Evolutionary conservation across 2,329 filamentous ascomycete genomes (phyloP).

Genomic region (Sclerotinia minor): DNA sequence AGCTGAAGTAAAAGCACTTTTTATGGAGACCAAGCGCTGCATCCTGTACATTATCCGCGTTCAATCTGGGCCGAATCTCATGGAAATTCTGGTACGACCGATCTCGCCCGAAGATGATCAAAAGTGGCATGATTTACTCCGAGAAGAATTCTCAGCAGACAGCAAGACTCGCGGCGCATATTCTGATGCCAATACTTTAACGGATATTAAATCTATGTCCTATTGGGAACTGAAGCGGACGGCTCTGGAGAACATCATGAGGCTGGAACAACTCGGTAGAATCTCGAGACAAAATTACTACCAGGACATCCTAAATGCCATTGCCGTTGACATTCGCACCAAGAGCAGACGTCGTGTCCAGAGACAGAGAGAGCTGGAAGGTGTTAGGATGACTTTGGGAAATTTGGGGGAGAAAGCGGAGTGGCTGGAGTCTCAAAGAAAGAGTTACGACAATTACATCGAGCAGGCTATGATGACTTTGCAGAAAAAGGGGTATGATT

Average conservation of each 20-base stretch:
- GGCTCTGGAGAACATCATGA: conserved; percentile 90
- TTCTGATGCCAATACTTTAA: conserved; percentile 77
- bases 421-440: conserved; percentile 92
- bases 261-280: conserved; percentile 80
- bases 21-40: conserved; percentile 98
- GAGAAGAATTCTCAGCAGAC: conserved; percentile 73
- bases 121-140: conserved; percentile 79
- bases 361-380: conserved; percentile 85
- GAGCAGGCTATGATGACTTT: conserved; percentile 97
- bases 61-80: conserved; percentile 85
- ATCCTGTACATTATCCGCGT: conserved; percentile 97
- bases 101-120: conserved; percentile 84
- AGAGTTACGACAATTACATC: conserved; percentile 98
- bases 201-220: conserved; percentile 85
- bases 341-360: conserved; percentile 94
- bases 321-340: conserved; percentile 93
- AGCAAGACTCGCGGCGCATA: conserved; percentile 79
- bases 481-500: conserved; percentile 82
- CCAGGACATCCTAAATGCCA: conserved; percentile 96
- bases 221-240: conserved; percentile 92
- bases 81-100: conserved; percentile 92
- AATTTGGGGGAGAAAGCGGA: conserved; percentile 83
- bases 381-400: conserved; percentile 70
- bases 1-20: conserved; percentile 84
- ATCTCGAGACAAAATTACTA: conserved; percentile 88